These are phyloP conservation scores for Diddensiella santjacobensis DNA, from an alignment of 805 yeast genomes.

Conservation along the genomic window DNA sequence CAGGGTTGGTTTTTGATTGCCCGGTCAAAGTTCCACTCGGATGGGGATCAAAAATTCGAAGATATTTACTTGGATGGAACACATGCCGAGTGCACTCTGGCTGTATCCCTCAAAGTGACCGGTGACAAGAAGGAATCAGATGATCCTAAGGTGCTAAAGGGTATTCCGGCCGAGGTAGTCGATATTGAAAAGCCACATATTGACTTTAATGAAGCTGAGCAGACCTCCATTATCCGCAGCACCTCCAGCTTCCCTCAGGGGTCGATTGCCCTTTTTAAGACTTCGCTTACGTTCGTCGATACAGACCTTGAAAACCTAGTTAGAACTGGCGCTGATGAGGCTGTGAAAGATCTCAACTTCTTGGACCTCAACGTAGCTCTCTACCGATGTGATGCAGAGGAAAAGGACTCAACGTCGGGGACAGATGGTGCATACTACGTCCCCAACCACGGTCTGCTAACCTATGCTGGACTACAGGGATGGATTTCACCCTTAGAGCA, in stretches of 20 bases:
- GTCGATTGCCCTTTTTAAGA: constrained; percentile 78
- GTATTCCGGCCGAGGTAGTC: constrained; percentile 62
- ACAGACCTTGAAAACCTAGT: constrained; percentile 59
- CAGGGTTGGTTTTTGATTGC: constrained; percentile 87
- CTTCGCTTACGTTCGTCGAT: constrained; percentile 65
- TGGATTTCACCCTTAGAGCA: constrained; percentile 70
- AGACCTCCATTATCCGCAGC: constrained; percentile 46
- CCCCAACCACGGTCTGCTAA: constrained; percentile 69
- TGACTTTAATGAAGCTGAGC: constrained; percentile 39
- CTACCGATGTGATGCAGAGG: constrained; percentile 82
- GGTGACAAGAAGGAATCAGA: constrained; percentile 47
- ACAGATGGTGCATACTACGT: constrained; percentile 66
- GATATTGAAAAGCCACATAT: constrained; percentile 51
- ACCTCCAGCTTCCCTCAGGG: constrained; percentile 71
- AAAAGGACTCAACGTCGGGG: constrained; percentile 74
- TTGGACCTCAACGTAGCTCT: constrained; percentile 71
- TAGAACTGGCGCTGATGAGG: constrained; percentile 73
- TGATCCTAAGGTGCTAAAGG: constrained; percentile 38
- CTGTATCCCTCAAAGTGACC: constrained; percentile 51
- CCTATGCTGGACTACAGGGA: constrained; percentile 90
- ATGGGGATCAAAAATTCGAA: constrained; percentile 31
- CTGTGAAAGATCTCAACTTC: constrained; percentile 56
- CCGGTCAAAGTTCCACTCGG: constrained; percentile 66
- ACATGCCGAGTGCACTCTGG: constrained; percentile 45
- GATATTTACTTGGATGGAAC: constrained; percentile 35